Conservation (phyloP, 495 filamentous ascomycete species). For the Ramalina intermedia region DNA sequence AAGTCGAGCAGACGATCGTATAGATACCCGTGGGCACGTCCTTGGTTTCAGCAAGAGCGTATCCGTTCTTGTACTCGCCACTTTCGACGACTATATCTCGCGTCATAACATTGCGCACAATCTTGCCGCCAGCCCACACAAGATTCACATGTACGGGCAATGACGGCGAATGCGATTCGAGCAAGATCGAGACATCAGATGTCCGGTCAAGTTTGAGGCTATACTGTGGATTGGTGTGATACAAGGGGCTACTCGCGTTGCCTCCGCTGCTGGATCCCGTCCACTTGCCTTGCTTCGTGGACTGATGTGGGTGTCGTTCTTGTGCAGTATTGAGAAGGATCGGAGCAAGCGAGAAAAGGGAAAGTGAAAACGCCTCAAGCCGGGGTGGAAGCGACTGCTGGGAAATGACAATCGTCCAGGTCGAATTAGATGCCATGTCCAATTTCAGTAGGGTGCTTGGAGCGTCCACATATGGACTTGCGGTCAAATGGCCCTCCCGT, state of each 20-base stretch:
- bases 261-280: conserved; percentile 69
- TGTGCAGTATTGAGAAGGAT: conserved; percentile 45
- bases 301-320: conserved; percentile 40
- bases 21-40: conserved; percentile 54
- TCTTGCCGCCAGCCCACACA: conserved; percentile 58
- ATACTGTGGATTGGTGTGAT: conserved; percentile 78
- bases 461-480: conserved; percentile 80
- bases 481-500: conserved; percentile 48
- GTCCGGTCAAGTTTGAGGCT: conserved; percentile 39
- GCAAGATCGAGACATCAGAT: conserved; percentile 51
- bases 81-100: conserved; percentile 68
- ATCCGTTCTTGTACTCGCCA: conserved; percentile 71
- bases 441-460: conserved; percentile 79
- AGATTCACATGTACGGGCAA: conserved; percentile 74
- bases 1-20: conserved; percentile 78
- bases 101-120: conserved; percentile 49
- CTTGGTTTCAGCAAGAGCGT: conserved; percentile 48
- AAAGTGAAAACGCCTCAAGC: conserved; percentile 69
- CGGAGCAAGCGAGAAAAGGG: conserved; percentile 51
- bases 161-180: conserved; percentile 43
- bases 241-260: conserved; percentile 57
- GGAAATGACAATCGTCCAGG: conserved; percentile 67
- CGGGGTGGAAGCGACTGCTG: conserved; percentile 58
- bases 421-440: conserved; percentile 39
- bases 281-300: conserved; percentile 49